Evolutionary conservation across 768 basidiomycete genomes (phyloP), one percentile per base, ranked within the genome.

Genomic region (Peribolospora baueri): DNA sequence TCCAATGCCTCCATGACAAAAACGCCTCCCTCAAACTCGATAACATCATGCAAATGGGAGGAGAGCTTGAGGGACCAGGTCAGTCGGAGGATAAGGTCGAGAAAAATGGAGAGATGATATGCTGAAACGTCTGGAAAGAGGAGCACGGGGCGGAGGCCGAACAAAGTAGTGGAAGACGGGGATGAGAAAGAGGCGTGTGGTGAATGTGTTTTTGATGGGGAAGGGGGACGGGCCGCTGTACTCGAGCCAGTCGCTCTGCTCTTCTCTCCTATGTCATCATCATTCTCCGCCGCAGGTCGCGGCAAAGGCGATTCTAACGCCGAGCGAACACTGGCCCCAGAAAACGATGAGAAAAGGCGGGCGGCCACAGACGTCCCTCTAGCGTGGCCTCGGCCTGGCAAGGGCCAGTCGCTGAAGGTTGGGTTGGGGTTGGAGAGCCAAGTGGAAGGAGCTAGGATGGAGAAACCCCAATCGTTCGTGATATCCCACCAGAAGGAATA

Each of bases 401-500:
- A 1, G 25, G 25, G 25, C 25, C 25, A 25, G 25, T 25, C 25
- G 25, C 25, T 25, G 25, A 25, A 25, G 25, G 36, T 52, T 52
- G 13, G 51, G 36, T 14, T 42, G 40, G 51, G 51, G 14, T 25
- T 52, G 43, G 43, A 7, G 13, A 63, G 53, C 69, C 69, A 70
- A 5, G 66, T 67, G 11, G 61, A 56, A 4, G 63, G 59, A 5
- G 73, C 73, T 56, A 97, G 70, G 47, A 95, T 69, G 48, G 79
- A 76, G 54, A 98, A 72, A 5, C 93, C 93, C 90, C 91, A 98
- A 65, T 98, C 93, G 66, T 91, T 84, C 50, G 85, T 87, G 47
- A 97, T 75, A 68, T 97, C 93, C 93, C 93, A 98, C 84, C 87
- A 98, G 67, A 91, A 97, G 3, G 88, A 90, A 68, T 86, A 98